Percentiles rank a stretch among this genome's conserved stretches.
Conservation (phyloP, 768 basidiomycete species). For the Lactarius tabidus region DNA sequence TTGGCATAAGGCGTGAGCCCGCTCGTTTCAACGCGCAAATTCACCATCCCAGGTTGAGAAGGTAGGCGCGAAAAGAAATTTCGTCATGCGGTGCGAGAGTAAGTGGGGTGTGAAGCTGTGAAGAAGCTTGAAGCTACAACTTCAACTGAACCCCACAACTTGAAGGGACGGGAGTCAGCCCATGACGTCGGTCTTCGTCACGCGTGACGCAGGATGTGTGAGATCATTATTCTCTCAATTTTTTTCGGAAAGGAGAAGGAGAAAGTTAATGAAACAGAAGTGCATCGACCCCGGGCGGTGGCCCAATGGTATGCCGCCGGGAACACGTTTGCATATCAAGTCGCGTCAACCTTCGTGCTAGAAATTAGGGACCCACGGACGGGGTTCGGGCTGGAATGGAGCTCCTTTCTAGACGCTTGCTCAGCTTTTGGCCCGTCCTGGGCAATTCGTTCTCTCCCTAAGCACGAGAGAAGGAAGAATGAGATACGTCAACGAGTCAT, state of each 20-base stretch:
- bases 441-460: conserved; percentile 18
- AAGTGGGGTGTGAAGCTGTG: not conserved
- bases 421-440: conserved; percentile 3
- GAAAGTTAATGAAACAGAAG: not conserved
- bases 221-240: not conserved
- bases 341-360: not conserved
- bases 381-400: not conserved
- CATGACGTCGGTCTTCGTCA: not conserved
- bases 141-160: not conserved
- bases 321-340: not conserved
- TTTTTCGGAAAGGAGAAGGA: not conserved
- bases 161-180: not conserved
- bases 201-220: not conserved
- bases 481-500: not conserved
- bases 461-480: not conserved
- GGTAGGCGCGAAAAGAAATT: not conserved
- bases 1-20: not conserved
- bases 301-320: not conserved
- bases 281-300: not conserved
- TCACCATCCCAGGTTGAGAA: conserved; percentile 7
- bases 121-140: not conserved
- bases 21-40: not conserved
- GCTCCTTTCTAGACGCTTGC: conserved; percentile 2
- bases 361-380: not conserved
- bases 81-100: not conserved